A percentile compares a stretch with the other conserved stretches of the same genome.
phyloP scores from a whole-genome alignment of 106 monocot species.

The Posidonia australis region DNA sequence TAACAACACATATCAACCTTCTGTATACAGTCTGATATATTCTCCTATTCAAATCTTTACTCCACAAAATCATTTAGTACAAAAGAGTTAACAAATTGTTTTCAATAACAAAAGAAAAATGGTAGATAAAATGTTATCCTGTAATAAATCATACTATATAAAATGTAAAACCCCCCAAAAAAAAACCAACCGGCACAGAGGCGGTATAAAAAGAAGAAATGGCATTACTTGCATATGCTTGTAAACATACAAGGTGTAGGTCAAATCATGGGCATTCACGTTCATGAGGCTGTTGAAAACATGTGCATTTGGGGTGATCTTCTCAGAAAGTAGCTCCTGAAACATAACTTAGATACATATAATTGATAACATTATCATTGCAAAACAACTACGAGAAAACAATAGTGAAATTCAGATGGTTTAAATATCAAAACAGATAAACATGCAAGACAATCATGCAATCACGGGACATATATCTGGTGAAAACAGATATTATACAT shows the following conservation, averaged over 20 bases:
- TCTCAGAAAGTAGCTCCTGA: conserved; percentile 68
- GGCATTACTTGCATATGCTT: conserved; percentile 88
- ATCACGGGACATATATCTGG: too few species aligned
- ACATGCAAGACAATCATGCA: too few species aligned
- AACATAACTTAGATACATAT: conserved; percentile 6
- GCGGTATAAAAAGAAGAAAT: conserved; percentile 35
- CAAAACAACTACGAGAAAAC: background rate
- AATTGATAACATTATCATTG: background rate
- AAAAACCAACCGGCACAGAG: background rate
- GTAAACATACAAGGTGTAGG: conserved; percentile 72
- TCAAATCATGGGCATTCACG: conserved; percentile 83
- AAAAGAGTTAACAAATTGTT: too few species aligned
- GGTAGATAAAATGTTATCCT: too few species aligned
- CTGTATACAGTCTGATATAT: background rate
- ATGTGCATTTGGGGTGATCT: conserved; percentile 61
- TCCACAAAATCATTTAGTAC: too few species aligned
- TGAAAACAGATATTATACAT: too few species aligned
- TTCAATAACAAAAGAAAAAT: too few species aligned
- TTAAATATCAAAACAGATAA: too few species aligned
- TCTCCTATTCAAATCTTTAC: too few species aligned
- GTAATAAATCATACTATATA: too few species aligned
- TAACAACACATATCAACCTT: background rate
- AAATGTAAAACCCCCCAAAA: background rate
- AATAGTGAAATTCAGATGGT: too few species aligned
- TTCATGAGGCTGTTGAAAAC: conserved; percentile 97